These are phyloP conservation scores for Boletus edulis DNA, from an alignment of 768 basidiomycete genomes.

Conservation along the genomic window DNA sequence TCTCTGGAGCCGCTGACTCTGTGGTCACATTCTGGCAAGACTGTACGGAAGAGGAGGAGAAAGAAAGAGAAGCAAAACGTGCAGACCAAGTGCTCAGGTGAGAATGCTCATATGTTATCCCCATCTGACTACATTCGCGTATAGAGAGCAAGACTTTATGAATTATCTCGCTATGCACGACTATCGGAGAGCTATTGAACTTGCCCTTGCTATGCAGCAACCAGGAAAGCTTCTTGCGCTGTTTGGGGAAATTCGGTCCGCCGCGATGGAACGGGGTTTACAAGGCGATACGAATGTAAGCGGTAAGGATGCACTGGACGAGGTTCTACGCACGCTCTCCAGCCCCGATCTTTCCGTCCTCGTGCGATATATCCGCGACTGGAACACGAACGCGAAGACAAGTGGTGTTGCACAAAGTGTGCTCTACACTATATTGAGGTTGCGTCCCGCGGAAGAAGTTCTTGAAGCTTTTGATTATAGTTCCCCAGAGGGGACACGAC, in stretches of 20 bases:
- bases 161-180: constrained; percentile 88
- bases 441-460: constrained; percentile 73
- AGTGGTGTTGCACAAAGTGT: constrained; percentile 82
- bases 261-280: constrained; percentile 17
- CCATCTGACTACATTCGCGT: constrained; percentile 7
- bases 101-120: constrained; percentile 28
- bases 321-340: constrained; percentile 71
- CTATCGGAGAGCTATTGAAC: constrained; percentile 86
- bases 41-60: constrained; percentile 80
- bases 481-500: constrained; percentile 13
- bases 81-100: constrained; percentile 79
- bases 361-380: constrained; percentile 78
- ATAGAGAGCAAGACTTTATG: constrained; percentile 94
- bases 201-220: constrained; percentile 91
- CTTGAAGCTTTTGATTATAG: constrained; percentile 53
- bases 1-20: constrained; percentile 96
- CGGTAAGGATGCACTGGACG: constrained; percentile 72
- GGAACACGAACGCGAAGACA: constrained; percentile 95
- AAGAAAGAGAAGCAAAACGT: constrained; percentile 70
- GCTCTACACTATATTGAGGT: constrained; percentile 76
- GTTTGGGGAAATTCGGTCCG: constrained; percentile 61
- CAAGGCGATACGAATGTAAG: constrained; percentile 45
- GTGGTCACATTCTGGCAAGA: constrained; percentile 97
- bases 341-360: constrained; percentile 77
- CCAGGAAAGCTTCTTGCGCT: constrained; percentile 82